Evolutionary conservation across 768 basidiomycete genomes (phyloP).

Genomic region (Ramaria sp.): DNA sequence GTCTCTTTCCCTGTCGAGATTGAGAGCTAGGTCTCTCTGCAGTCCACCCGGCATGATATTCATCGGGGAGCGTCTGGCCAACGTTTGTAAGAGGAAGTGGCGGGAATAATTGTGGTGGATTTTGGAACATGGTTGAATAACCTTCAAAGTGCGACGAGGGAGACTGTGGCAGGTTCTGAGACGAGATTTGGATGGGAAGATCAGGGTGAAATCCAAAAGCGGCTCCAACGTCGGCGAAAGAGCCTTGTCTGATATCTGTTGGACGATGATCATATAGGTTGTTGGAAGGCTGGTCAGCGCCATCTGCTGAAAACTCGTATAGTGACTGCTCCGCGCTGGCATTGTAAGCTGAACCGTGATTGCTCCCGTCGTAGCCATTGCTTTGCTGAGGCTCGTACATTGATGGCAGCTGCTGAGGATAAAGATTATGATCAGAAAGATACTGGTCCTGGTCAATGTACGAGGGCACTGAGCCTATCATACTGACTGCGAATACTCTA

Average conservation of each 20-base stretch:
- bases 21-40: background rate
- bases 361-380: background rate
- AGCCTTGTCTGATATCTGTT: background rate
- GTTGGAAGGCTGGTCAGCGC: background rate
- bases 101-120: background rate
- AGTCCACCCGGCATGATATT: background rate
- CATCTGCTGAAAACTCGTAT: background rate
- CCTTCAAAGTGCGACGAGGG: background rate
- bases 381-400: background rate
- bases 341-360: background rate
- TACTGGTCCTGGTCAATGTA: background rate
- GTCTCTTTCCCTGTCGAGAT: background rate
- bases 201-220: slow-evolving; percentile 9
- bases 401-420: background rate
- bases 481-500: background rate
- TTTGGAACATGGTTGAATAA: background rate
- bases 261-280: background rate
- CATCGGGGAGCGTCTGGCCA: background rate
- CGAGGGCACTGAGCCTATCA: background rate
- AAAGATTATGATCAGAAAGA: background rate
- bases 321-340: background rate
- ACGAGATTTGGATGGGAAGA: slow-evolving; percentile 3
- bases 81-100: background rate
- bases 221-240: slow-evolving; percentile 3
- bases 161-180: slow-evolving; percentile 2